A percentile compares a stretch with the other conserved stretches of the same genome.
phyloP scores from a whole-genome alignment of 73 alveolate species.

The Tetrahymena malaccensis region DNA sequence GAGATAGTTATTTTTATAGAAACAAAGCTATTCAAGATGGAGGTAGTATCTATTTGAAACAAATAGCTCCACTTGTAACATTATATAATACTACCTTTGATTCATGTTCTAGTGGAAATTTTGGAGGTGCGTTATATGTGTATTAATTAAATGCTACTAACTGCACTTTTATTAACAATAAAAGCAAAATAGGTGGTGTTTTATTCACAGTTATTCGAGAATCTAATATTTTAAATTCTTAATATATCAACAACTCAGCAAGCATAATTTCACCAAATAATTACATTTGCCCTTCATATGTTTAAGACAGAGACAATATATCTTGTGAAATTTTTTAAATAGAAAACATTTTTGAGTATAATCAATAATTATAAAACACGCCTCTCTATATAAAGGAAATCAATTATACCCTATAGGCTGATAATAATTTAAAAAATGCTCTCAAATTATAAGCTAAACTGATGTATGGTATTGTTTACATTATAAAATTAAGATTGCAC shows the following conservation, averaged over 20 bases:
- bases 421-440: not conserved
- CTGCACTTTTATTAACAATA: not conserved
- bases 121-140: not conserved
- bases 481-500: not conserved
- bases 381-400: not conserved
- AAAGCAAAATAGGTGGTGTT: not conserved
- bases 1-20: not conserved
- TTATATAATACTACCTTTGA: not conserved
- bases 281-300: not conserved
- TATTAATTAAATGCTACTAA: not conserved
- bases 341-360: not conserved
- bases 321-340: not conserved
- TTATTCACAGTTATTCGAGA: not conserved
- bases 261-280: not conserved
- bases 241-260: not conserved
- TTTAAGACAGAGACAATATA: not conserved
- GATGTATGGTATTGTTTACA: not conserved
- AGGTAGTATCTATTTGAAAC: not conserved
- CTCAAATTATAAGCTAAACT: too few relatives aligned
- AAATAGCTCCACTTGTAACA: not conserved
- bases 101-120: not conserved
- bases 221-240: not conserved
- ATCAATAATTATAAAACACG: not conserved
- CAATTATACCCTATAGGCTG: not conserved
- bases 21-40: not conserved